A percentile compares a stretch with the other conserved stretches of the same genome.
Conservation (phyloP, 148 eudicot species). For the Vaccinium vitisidaea region DNA sequence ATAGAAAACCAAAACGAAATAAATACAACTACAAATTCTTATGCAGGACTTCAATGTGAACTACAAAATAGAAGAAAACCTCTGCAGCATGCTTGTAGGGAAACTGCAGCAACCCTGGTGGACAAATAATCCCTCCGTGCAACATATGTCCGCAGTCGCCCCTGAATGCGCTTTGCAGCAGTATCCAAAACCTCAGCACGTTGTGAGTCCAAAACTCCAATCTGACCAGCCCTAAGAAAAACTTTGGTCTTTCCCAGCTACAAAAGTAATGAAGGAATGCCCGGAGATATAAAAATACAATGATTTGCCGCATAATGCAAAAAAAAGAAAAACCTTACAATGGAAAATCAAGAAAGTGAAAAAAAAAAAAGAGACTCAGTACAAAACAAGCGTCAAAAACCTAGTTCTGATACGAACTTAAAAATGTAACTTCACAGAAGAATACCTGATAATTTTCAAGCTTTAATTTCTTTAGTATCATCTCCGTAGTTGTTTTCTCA, state of each 20-base stretch:
- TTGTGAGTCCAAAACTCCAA: slow-evolving; percentile 79
- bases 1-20: background rate
- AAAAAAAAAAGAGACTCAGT: background rate
- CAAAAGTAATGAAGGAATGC: slow-evolving; percentile 13
- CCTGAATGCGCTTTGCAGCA: slow-evolving; percentile 82
- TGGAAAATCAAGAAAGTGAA: background rate
- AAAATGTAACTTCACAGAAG: slow-evolving; percentile 14
- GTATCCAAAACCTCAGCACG: slow-evolving; percentile 85
- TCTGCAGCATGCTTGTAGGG: slow-evolving; percentile 88
- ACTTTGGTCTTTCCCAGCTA: slow-evolving; percentile 96
- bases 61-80: slow-evolving; percentile 35
- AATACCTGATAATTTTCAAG: slow-evolving; percentile 89
- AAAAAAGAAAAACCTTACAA: background rate
- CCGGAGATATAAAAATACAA: background rate
- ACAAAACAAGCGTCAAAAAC: background rate
- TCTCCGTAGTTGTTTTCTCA: slow-evolving; percentile 67
- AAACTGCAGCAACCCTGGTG: slow-evolving; percentile 58
- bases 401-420: background rate
- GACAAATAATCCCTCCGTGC: slow-evolving; percentile 66
- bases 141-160: slow-evolving; percentile 64
- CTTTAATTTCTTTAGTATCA: slow-evolving; percentile 72
- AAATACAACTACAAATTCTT: background rate
- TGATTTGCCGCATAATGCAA: background rate
- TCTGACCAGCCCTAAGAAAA: slow-evolving; percentile 96
- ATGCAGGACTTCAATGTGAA: background rate